A percentile compares a stretch with the other conserved stretches of the same genome.
Conservation (phyloP, 345 rosid genomes). For the Psidium friedrichsthalianum region DNA sequence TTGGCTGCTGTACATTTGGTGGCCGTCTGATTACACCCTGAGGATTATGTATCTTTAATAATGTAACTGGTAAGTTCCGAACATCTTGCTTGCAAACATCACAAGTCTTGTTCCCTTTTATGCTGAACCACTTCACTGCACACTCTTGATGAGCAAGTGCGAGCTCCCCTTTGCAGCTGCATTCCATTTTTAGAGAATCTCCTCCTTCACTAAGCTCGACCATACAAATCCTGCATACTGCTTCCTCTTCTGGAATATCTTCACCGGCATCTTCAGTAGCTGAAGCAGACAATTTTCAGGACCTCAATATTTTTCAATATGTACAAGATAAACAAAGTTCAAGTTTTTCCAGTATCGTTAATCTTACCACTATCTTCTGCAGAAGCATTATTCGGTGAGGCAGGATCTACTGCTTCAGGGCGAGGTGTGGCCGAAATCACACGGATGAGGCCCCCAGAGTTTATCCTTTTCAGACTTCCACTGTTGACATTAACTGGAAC, state of each 20-base stretch:
- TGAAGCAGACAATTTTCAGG: neutral
- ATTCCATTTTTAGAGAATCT: constrained; percentile 47
- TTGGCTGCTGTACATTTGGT: constrained; percentile 10
- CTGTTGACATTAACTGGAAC: constrained; percentile 37
- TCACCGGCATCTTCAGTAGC: constrained; percentile 25
- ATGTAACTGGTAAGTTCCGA: constrained; percentile 42
- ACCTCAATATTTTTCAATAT: neutral
- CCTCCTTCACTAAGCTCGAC: constrained; percentile 50
- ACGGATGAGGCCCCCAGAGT: constrained; percentile 39
- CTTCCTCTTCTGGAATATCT: constrained; percentile 56
- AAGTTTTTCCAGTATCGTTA: neutral
- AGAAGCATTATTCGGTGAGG: constrained; percentile 9
- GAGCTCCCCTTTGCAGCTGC: constrained; percentile 59
- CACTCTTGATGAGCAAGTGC: constrained; percentile 63
- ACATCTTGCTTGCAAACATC: constrained; percentile 56
- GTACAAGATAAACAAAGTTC: neutral
- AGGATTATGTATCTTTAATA: constrained; percentile 28
- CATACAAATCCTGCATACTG: constrained; percentile 54
- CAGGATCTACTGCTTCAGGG: constrained; percentile 6
- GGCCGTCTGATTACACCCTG: constrained; percentile 18
- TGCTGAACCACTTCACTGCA: constrained; percentile 56
- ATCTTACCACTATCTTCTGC: constrained; percentile 19
- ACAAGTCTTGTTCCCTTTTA: constrained; percentile 48
- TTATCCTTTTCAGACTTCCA: constrained; percentile 28
- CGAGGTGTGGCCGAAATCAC: constrained; percentile 29